Conservation (phyloP, 495 filamentous ascomycete genomes). For the Penicillium atrosanguineum region DNA sequence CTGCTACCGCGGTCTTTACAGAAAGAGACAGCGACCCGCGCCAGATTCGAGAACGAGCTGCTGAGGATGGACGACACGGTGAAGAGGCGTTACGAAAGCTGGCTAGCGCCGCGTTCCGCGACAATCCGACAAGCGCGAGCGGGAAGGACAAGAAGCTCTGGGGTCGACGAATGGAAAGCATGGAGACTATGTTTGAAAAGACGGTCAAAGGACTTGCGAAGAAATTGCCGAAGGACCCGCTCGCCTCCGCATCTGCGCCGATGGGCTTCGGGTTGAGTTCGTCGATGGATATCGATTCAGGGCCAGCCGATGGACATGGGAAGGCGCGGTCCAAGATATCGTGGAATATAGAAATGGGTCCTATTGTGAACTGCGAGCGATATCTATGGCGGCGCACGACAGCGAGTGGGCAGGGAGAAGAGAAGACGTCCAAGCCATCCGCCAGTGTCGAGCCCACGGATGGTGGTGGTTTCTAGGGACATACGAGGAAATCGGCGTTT, state of each 20-base stretch:
- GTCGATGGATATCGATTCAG: slow-evolving; percentile 38
- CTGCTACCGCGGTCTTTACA: slow-evolving; percentile 62
- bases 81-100: slow-evolving; percentile 72
- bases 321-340: slow-evolving; percentile 30
- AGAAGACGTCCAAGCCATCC: slow-evolving; percentile 29
- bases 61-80: slow-evolving; percentile 68
- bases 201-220: slow-evolving; percentile 40
- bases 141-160: slow-evolving; percentile 44
- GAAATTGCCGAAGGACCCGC: slow-evolving; percentile 28
- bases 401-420: slow-evolving; percentile 27
- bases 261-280: slow-evolving; percentile 4
- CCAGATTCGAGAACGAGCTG: slow-evolving; percentile 68
- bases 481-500: slow-evolving; percentile 20
- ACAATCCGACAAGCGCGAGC: slow-evolving; percentile 36
- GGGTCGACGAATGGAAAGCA: slow-evolving; percentile 41
- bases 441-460: slow-evolving; percentile 28
- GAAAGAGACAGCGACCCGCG: slow-evolving; percentile 66
- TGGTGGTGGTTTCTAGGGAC: slow-evolving; percentile 27
- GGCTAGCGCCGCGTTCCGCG: slow-evolving; percentile 50
- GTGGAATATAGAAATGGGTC: slow-evolving; percentile 41
- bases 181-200: slow-evolving; percentile 52
- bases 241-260: background rate
- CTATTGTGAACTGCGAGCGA: slow-evolving; percentile 49
- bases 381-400: slow-evolving; percentile 40
- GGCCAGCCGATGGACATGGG: slow-evolving; percentile 22